phyloP scores from a whole-genome alignment of 768 basidiomycete genomes.

The Ramaria rubella region DNA sequence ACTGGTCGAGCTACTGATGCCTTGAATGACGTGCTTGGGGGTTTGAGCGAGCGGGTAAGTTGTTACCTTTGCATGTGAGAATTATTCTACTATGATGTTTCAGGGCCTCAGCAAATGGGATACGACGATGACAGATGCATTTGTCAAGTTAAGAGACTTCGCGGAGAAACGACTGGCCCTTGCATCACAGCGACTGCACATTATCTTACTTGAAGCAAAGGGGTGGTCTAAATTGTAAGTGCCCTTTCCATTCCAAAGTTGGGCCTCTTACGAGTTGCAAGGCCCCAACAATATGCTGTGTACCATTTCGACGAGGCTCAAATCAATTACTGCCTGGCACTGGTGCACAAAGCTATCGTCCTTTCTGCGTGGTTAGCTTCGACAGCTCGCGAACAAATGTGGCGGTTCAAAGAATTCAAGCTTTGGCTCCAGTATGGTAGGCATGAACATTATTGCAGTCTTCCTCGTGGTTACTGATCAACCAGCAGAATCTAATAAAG shows the following conservation, averaged over 20 bases:
- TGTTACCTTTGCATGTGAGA: constrained; percentile 6
- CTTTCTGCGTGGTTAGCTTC: constrained; percentile 63
- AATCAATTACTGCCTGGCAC: constrained; percentile 45
- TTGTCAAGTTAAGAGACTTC: constrained; percentile 67
- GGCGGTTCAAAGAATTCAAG: constrained; percentile 73
- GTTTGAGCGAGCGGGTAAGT: constrained; percentile 74
- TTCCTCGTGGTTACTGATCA: neutral
- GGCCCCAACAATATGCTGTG: constrained; percentile 44
- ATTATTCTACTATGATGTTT: constrained; percentile 13
- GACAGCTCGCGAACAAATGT: constrained; percentile 58
- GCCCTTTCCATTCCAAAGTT: constrained; percentile 12
- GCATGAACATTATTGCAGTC: constrained; percentile 13
- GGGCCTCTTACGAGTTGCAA: constrained; percentile 26
- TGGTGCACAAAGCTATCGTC: constrained; percentile 52
- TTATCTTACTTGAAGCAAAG: constrained; percentile 69
- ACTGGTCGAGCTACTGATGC: constrained; percentile 69
- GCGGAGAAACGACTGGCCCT: constrained; percentile 64
- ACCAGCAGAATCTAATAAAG: constrained; percentile 40
- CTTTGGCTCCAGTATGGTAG: constrained; percentile 70
- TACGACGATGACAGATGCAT: constrained; percentile 58
- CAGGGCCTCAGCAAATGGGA: constrained; percentile 85
- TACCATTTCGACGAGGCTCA: constrained; percentile 51
- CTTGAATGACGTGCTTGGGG: constrained; percentile 66
- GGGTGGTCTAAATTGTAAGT: constrained; percentile 73
- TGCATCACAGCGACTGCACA: constrained; percentile 68